Conservation (phyloP, 139 green algal species). For the Volvox reticuliferus region DNA sequence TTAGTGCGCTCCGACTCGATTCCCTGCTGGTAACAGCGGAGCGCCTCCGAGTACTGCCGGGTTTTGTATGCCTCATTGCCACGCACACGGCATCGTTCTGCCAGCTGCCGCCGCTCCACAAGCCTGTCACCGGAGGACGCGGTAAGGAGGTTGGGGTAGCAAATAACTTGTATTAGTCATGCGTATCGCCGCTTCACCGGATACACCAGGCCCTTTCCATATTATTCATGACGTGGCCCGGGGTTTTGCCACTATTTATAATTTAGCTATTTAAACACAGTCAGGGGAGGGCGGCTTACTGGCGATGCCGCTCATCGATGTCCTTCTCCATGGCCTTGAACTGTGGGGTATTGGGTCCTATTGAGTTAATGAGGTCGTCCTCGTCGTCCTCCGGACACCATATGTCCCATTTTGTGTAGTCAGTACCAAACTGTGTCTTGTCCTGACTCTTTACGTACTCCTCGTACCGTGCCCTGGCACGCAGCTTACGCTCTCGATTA, state of each 20-base stretch:
- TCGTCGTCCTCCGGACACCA: conserved; percentile 89
- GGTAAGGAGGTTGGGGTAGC: too few species aligned
- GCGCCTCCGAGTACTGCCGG: conserved; percentile 69
- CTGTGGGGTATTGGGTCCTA: conserved; percentile 67
- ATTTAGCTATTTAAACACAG: too few species aligned
- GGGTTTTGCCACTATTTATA: too few species aligned
- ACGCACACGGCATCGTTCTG: conserved; percentile 70
- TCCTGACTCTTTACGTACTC: conserved; percentile 55
- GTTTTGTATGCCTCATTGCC: conserved; percentile 77
- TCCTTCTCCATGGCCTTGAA: conserved; percentile 87
- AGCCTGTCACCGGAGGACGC: conserved; percentile 59
- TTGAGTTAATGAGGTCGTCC: conserved; percentile 79
- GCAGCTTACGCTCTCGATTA: conserved; percentile 66
- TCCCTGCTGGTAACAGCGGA: conserved; percentile 81
- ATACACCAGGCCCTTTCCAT: too few species aligned
- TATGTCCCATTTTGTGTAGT: conserved; percentile 88
- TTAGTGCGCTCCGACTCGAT: conserved; percentile 75
- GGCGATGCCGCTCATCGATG: conserved; percentile 79
- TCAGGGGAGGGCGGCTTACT: conserved; percentile 7
- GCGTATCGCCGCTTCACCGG: too few species aligned
- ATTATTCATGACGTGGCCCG: too few species aligned
- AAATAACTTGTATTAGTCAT: too few species aligned
- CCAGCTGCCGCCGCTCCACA: conserved; percentile 78
- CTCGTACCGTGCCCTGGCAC: conserved; percentile 66
- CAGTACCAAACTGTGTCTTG: conserved; percentile 57